A percentile compares a stretch with the other conserved stretches of the same genome.
Evolutionary conservation across 73 alveolate species (phyloP).

Genomic region (Halteria grandinella): DNA sequence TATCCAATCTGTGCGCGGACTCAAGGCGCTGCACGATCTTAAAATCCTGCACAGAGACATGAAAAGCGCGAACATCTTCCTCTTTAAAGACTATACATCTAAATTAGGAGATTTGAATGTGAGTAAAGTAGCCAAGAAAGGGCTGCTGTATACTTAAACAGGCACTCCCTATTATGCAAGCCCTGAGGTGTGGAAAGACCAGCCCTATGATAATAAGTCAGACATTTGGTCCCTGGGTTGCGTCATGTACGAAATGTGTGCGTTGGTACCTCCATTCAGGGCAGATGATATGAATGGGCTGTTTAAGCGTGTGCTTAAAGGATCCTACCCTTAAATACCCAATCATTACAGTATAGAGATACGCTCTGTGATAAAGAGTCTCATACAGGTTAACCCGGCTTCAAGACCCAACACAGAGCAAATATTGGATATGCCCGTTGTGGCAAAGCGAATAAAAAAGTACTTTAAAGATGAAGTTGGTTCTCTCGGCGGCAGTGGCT

Average conservation of each 20-base stretch:
- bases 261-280: constrained; percentile 80
- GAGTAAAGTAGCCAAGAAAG: constrained; percentile 75
- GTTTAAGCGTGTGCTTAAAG: constrained; percentile 73
- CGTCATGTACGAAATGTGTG: constrained; percentile 81
- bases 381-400: constrained; percentile 63
- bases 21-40: constrained; percentile 87
- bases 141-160: constrained; percentile 67
- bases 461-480: not conserved
- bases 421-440: constrained; percentile 11
- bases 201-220: constrained; percentile 83
- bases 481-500: no score
- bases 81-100: constrained; percentile 69
- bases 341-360: constrained; percentile 66
- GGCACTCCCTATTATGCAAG: constrained; percentile 69
- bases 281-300: constrained; percentile 88
- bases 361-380: constrained; percentile 47
- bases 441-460: constrained; percentile 17
- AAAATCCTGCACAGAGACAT: constrained; percentile 91
- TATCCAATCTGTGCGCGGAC: constrained; percentile 78
- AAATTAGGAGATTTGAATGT: constrained; percentile 84
- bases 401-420: constrained; percentile 20
- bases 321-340: constrained; percentile 73
- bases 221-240: constrained; percentile 89
- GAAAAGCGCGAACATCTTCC: constrained; percentile 91
- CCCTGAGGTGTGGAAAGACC: constrained; percentile 65